These are phyloP conservation scores for Entoloma clypeatum DNA, from an alignment of 1,284 basidiomycete species.

Conservation along the genomic window DNA sequence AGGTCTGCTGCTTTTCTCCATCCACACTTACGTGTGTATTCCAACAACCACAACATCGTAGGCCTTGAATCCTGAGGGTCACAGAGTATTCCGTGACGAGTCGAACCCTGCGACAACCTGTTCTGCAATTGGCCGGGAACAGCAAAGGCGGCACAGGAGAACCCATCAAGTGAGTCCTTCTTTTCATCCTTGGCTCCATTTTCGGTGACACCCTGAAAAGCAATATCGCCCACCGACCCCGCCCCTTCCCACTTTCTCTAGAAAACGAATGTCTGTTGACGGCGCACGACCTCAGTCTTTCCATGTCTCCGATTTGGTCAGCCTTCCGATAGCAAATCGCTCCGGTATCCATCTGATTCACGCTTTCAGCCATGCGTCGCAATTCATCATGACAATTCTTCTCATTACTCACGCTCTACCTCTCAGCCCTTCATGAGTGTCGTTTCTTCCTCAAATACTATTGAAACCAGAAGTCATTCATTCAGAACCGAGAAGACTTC, in stretches of 20 bases:
- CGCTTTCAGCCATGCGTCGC: not conserved
- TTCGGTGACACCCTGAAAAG: slow-evolving; percentile 30
- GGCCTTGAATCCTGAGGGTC: too few relatives aligned
- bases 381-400: not conserved
- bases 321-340: too few relatives aligned
- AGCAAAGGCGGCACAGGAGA: too few relatives aligned
- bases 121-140: too few relatives aligned
- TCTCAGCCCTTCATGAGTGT: slow-evolving; percentile 12
- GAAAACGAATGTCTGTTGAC: slow-evolving; percentile 28
- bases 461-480: slow-evolving; percentile 26
- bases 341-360: too few relatives aligned
- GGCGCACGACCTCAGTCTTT: slow-evolving; percentile 15
- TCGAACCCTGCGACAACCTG: too few relatives aligned
- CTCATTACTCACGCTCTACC: slow-evolving; percentile 1
- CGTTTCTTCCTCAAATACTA: slow-evolving; percentile 29
- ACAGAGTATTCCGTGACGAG: too few relatives aligned
- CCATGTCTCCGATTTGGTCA: slow-evolving; percentile 11
- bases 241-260: slow-evolving; percentile 39
- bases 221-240: slow-evolving; percentile 55
- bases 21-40: slow-evolving; percentile 6
- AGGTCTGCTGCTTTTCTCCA: slow-evolving; percentile 6
- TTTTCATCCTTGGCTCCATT: too few relatives aligned
- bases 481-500: slow-evolving; percentile 35
- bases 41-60: slow-evolving; percentile 21
- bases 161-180: too few relatives aligned